Evolutionary conservation across 2,329 filamentous ascomycete species (phyloP), one percentile per base, ranked within the genome.

Genomic region (Chaetomium sp.): DNA sequence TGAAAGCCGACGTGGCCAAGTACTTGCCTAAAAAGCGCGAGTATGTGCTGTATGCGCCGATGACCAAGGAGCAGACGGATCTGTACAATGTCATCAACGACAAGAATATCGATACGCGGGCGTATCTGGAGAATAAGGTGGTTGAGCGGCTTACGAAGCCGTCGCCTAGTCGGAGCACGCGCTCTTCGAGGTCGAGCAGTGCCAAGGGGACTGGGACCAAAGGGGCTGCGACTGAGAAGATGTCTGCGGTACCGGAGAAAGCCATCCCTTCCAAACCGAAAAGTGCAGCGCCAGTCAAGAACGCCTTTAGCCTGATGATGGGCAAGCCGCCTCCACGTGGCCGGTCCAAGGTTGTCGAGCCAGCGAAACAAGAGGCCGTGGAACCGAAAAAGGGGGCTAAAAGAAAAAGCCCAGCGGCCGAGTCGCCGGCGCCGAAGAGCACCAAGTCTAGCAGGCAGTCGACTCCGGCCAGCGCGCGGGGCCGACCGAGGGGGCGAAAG

Each of bases 11-110:
- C 66, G 94, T 99, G 0, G 92, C 95, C 53, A 86, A 86, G 2
- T 82, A 90, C 48, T 77, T 99, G n/a, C 94, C 94, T 0, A 95
- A 92, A 72, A 99, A 99, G 75, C 83, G 94, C 34, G 94, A 99
- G 69, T 99, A 99, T 62, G 88, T 99, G 3, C 75, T 99, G 0
- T 97, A 94, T 65, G 94, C 94, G 0, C 94, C 94, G 0, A 84
- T 99, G 72, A 96, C 91, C 0, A 81, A 85, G 32, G 90, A 94
- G 62, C 94, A 99, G 67, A 89, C 91, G 2, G 92, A 96, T 55
- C 72, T 99, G 0, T 99, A 99, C 67, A 84, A 85, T 50, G 78
- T 76, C 0, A 75, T 86, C 37, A 79, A 70, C 54, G 77, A 86
- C 65, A 82, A 80, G 58, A 74, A 74, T 1, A 69, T 73, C 1